Conservation (phyloP, 805 yeast species). For the Barnettozyma vustinii region DNA sequence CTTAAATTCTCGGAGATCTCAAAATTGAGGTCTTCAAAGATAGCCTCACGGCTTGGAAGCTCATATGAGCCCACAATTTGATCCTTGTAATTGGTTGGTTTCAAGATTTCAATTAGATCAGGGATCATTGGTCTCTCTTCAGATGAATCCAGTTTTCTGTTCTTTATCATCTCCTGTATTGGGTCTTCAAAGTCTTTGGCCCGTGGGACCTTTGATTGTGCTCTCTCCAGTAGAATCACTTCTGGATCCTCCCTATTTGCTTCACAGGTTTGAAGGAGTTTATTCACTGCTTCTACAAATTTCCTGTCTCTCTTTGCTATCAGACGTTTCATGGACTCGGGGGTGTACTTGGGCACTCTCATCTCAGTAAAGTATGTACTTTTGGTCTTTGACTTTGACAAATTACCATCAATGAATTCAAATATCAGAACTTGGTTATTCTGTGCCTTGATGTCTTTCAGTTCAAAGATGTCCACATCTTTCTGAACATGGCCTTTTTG, state of each 20-base stretch:
- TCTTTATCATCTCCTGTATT: slow-evolving; percentile 47
- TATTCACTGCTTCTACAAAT: slow-evolving; percentile 38
- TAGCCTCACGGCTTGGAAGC: slow-evolving; percentile 42
- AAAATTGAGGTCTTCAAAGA: slow-evolving; percentile 36
- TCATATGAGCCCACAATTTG: slow-evolving; percentile 57
- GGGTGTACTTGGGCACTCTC: slow-evolving; percentile 44
- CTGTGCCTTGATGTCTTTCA: slow-evolving; percentile 32
- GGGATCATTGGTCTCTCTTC: slow-evolving; percentile 39
- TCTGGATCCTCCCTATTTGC: slow-evolving; percentile 35
- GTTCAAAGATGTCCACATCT: slow-evolving; percentile 45
- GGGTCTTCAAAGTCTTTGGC: slow-evolving; percentile 53
- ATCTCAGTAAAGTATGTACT: slow-evolving; percentile 38
- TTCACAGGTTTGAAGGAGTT: slow-evolving; percentile 31
- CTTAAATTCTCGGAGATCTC: slow-evolving; percentile 46
- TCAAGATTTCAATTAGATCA: slow-evolving; percentile 44
- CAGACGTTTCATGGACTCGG: slow-evolving; percentile 53
- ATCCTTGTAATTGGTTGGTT: slow-evolving; percentile 48
- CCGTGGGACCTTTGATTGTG: slow-evolving; percentile 40
- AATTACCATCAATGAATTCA: slow-evolving; percentile 68
- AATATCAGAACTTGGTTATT: slow-evolving; percentile 59
- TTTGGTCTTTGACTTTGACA: slow-evolving; percentile 44
- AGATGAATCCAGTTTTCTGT: slow-evolving; percentile 19
- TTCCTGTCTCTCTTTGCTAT: slow-evolving; percentile 52
- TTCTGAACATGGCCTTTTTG: slow-evolving; percentile 50
- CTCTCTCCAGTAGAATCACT: slow-evolving; percentile 31